A percentile compares a stretch with the other conserved stretches of the same genome.
These are phyloP conservation scores for Colletotrichum sp. DNA, from an alignment of 2,329 filamentous ascomycete genomes.

Conservation along the genomic window DNA sequence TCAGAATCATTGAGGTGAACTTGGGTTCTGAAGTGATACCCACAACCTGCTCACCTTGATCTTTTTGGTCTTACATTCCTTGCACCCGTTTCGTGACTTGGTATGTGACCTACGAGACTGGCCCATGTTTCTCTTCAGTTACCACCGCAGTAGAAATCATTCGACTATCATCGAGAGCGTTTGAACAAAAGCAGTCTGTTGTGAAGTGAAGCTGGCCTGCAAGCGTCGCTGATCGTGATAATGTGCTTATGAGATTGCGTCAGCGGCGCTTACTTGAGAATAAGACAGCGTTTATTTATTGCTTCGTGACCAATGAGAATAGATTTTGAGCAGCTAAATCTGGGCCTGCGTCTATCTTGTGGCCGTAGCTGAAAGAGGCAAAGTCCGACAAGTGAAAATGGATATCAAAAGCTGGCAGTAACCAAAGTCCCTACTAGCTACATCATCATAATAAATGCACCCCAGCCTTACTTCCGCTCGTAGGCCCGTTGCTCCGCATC, in stretches of 20 bases:
- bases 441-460: background rate
- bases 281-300: background rate
- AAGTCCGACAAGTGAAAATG: background rate
- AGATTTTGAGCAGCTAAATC: background rate
- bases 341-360: background rate
- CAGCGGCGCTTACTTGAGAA: background rate
- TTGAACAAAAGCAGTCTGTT: background rate
- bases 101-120: background rate
- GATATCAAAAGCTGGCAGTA: background rate
- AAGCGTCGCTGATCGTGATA: background rate
- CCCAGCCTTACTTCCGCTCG: background rate
- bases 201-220: background rate
- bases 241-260: background rate
- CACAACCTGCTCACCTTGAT: background rate
- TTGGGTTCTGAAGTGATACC: background rate
- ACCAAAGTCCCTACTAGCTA: background rate
- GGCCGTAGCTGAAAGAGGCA: background rate
- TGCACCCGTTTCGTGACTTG: background rate
- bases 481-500: background rate
- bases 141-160: rapidly evolving
- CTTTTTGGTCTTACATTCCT: background rate
- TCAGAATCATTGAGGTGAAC: background rate
- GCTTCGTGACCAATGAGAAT: background rate
- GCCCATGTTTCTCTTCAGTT: background rate
- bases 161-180: background rate